Evolutionary conservation across 352 stramenopile genomes (phyloP).

Genomic region (Globisporangium irregulare): DNA sequence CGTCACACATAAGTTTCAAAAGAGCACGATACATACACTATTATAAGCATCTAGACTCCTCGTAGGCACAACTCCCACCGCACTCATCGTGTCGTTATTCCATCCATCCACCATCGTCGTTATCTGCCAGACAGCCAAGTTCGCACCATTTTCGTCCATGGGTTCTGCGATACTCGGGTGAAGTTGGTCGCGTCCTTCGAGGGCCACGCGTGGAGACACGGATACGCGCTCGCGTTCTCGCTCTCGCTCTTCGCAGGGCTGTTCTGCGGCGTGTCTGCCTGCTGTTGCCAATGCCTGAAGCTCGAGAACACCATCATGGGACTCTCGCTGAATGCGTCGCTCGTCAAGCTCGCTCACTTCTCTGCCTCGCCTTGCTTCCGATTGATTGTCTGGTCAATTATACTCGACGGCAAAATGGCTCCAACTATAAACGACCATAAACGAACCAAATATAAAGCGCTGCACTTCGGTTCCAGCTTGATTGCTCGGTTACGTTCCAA

Average conservation of each 20-base stretch:
- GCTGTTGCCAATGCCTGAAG: conserved; percentile 15
- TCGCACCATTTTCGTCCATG: conserved; percentile 40
- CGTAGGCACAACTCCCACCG: not conserved
- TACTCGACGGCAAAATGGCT: not conserved
- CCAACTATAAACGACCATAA: not conserved
- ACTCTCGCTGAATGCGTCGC: not conserved
- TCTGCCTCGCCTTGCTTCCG: not conserved
- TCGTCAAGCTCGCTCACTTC: not conserved
- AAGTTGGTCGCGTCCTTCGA: conserved; percentile 38
- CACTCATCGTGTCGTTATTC: not conserved
- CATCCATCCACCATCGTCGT: not conserved
- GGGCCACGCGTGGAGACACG: conserved; percentile 30
- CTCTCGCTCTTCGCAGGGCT: conserved; percentile 6
- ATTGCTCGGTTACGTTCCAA: not conserved
- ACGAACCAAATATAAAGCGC: not conserved
- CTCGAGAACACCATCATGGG: conserved; percentile 24
- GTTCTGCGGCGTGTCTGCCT: conserved; percentile 11
- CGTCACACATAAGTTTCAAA: conserved; percentile 1
- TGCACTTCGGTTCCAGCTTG: not conserved
- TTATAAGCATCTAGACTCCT: not conserved
- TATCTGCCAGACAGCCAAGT: not conserved
- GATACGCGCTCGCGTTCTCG: not conserved
- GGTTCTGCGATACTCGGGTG: conserved; percentile 27
- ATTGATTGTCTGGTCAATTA: not conserved
- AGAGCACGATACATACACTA: not conserved